Percentiles rank a stretch among this genome's conserved stretches.
phyloP scores from a whole-genome alignment of 768 basidiomycete species.

The Mrakia gelida region DNA sequence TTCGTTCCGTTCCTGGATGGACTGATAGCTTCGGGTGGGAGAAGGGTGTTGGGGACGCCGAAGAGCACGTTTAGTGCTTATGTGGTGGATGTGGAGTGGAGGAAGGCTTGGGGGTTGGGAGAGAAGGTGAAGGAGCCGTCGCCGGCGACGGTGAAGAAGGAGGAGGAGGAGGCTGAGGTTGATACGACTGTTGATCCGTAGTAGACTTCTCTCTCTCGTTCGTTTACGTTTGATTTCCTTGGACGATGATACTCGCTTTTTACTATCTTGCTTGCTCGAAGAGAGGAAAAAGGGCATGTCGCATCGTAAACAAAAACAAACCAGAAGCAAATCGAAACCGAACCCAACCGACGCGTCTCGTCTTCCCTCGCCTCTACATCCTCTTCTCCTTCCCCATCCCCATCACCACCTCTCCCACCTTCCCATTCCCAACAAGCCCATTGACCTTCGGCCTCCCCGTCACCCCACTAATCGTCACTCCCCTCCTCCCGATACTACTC shows the following conservation, averaged over 20 bases:
- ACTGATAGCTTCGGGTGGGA: constrained; percentile 59
- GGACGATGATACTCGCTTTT: too few species aligned
- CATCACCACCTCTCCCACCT: too few species aligned
- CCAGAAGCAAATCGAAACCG: too few species aligned
- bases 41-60: constrained; percentile 62
- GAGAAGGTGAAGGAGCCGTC: background rate
- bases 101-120: constrained; percentile 37
- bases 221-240: background rate
- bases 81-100: constrained; percentile 64
- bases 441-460: background rate
- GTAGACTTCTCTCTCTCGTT: background rate
- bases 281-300: too few species aligned
- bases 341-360: background rate
- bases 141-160: too few species aligned
- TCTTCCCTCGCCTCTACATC: too few species aligned
- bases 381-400: too few species aligned
- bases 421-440: background rate
- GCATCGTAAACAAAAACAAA: too few species aligned
- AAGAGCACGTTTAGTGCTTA: constrained; percentile 73
- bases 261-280: too few species aligned
- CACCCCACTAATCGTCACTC: background rate
- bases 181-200: background rate
- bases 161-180: background rate
- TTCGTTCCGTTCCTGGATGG: constrained; percentile 66
- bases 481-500: background rate